A percentile compares a stretch with the other conserved stretches of the same genome.
phyloP scores from a whole-genome alignment of 768 basidiomycete genomes.

The Auriscalpium microsporum region DNA sequence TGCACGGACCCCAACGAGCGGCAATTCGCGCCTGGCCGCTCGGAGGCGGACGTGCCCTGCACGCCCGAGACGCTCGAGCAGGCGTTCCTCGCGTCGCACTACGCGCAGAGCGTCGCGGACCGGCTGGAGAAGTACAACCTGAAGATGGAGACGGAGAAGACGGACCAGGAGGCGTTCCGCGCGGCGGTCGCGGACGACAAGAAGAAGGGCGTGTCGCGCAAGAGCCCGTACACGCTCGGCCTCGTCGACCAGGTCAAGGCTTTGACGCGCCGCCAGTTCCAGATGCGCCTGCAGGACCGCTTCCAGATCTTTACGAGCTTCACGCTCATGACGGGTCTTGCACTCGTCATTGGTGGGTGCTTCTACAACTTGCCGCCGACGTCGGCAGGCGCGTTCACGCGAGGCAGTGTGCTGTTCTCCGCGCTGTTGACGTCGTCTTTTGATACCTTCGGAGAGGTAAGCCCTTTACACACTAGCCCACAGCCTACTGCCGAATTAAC shows the following conservation, averaged over 20 bases:
- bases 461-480: slow-evolving; percentile 4
- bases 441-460: slow-evolving; percentile 63
- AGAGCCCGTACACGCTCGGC: slow-evolving; percentile 79
- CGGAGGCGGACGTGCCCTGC: slow-evolving; percentile 50
- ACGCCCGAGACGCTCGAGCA: slow-evolving; percentile 60
- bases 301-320: slow-evolving; percentile 73
- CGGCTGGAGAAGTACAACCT: slow-evolving; percentile 48
- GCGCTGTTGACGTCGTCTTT: slow-evolving; percentile 60
- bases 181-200: slow-evolving; percentile 71
- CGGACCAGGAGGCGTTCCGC: slow-evolving; percentile 70
- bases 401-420: slow-evolving; percentile 73
- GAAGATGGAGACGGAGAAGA: slow-evolving; percentile 48
- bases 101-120: slow-evolving; percentile 34
- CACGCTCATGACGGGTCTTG: slow-evolving; percentile 43
- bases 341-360: slow-evolving; percentile 62
- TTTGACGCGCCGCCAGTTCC: slow-evolving; percentile 66
- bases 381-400: slow-evolving; percentile 79
- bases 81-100: slow-evolving; percentile 46
- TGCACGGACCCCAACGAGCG: slow-evolving; percentile 84
- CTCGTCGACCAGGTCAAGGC: slow-evolving; percentile 69
- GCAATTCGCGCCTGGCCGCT: slow-evolving; percentile 58
- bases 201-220: slow-evolving; percentile 66
- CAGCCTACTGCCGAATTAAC: neutral
- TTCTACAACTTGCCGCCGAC: slow-evolving; percentile 69
- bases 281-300: slow-evolving; percentile 62